Percentiles rank a stretch among this genome's conserved stretches.
phyloP scores from a whole-genome alignment of 2,329 filamentous ascomycete genomes.

The Seiridium cupressi region DNA sequence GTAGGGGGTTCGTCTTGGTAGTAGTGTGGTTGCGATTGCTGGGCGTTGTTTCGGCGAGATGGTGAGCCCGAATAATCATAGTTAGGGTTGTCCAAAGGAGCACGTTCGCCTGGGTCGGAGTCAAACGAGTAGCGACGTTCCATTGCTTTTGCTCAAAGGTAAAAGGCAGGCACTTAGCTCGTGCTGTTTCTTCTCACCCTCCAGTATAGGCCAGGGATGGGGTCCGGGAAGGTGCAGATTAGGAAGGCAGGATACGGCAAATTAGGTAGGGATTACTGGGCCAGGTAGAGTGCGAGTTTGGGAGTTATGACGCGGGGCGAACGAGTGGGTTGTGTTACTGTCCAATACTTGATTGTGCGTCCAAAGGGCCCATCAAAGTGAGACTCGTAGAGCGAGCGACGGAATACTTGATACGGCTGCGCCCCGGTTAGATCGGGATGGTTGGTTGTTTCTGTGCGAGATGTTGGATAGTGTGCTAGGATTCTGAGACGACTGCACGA shows the following conservation, averaged over 20 bases:
- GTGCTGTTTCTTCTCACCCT: not conserved
- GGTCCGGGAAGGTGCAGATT: not conserved
- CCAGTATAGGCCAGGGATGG: not conserved
- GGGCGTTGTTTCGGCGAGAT: constrained; percentile 6
- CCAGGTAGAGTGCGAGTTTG: not conserved
- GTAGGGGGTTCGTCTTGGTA: constrained; percentile 21
- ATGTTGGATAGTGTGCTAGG: not conserved
- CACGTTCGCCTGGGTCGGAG: constrained; percentile 25
- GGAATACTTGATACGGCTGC: not conserved
- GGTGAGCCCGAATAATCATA: constrained; percentile 12
- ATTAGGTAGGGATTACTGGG: not conserved
- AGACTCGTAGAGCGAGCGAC: not conserved
- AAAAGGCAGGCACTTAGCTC: not conserved
- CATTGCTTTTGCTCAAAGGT: constrained; percentile 15
- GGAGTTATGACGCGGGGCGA: not conserved
- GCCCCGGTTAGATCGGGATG: not conserved
- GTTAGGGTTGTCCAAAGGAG: constrained; percentile 24
- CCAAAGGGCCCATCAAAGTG: too few relatives aligned
- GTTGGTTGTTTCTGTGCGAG: not conserved
- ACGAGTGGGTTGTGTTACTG: not conserved
- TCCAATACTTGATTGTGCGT: not conserved
- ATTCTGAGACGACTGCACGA: not conserved
- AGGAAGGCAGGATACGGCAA: constrained; percentile 4
- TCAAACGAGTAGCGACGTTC: constrained; percentile 27
- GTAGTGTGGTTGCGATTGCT: constrained; percentile 11